Conservation (phyloP, 2,329 filamentous ascomycete genomes). For the Teratosphaeria nubilosa region DNA sequence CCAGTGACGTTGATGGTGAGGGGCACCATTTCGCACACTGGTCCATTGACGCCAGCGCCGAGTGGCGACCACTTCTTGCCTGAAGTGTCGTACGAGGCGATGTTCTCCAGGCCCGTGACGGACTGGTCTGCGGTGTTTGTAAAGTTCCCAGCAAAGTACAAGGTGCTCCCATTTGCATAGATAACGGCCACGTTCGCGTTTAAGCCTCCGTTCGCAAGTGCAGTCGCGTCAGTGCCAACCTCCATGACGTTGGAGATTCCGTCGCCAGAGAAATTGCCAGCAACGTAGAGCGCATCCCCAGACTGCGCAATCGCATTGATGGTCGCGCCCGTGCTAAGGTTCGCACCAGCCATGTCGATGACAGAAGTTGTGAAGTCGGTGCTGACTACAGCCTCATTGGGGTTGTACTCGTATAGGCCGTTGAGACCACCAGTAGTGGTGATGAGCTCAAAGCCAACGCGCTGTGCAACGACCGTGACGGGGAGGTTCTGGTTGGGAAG, state of each 20-base stretch:
- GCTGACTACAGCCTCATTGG: slow-evolving; percentile 48
- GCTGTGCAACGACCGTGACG: slow-evolving; percentile 79
- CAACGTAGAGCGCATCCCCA: slow-evolving; percentile 61
- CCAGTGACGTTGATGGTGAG: slow-evolving; percentile 68
- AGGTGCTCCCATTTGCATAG: slow-evolving; percentile 51
- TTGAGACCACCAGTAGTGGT: slow-evolving; percentile 74
- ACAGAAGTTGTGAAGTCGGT: slow-evolving; percentile 60
- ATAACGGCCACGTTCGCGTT: slow-evolving; percentile 69
- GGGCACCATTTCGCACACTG: slow-evolving; percentile 63
- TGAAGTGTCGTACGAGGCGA: slow-evolving; percentile 64
- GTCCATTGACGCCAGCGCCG: slow-evolving; percentile 76
- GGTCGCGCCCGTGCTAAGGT: slow-evolving; percentile 56
- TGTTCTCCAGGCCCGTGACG: slow-evolving; percentile 56
- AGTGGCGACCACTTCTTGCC: slow-evolving; percentile 65
- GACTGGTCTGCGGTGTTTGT: slow-evolving; percentile 57
- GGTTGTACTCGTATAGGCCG: slow-evolving; percentile 81
- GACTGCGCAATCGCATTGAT: slow-evolving; percentile 59
- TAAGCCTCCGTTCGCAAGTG: slow-evolving; percentile 60
- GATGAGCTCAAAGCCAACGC: slow-evolving; percentile 66
- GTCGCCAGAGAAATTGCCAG: slow-evolving; percentile 69
- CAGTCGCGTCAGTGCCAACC: slow-evolving; percentile 53
- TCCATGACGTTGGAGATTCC: slow-evolving; percentile 66
- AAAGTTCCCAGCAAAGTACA: slow-evolving; percentile 83
- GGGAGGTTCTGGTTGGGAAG: slow-evolving; percentile 52
- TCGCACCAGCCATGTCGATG: slow-evolving; percentile 65